Percentiles rank a stretch among this genome's conserved stretches.
Conservation (phyloP, 345 rosid genomes). For the Rhodamnia rubescens region DNA sequence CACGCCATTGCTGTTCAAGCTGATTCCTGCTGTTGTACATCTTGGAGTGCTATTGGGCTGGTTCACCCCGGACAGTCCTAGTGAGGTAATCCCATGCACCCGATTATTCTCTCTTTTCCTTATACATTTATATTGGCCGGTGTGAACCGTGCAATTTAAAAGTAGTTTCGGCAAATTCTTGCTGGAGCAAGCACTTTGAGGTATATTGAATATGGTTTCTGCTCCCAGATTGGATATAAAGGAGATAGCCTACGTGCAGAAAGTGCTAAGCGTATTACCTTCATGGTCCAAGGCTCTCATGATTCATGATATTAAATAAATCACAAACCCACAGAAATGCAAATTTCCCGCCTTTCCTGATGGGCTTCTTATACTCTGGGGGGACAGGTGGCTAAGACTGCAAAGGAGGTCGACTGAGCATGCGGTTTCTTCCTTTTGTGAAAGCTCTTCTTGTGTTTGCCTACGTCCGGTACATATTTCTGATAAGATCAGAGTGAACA, state of each 20-base stretch:
- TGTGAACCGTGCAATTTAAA: not conserved
- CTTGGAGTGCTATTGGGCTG: constrained; percentile 86
- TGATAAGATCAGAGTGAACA: not conserved
- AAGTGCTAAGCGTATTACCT: constrained; percentile 73
- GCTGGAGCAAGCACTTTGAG: constrained; percentile 2
- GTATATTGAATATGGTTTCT: constrained; percentile 18
- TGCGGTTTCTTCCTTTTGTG: constrained; percentile 4
- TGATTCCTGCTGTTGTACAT: constrained; percentile 86
- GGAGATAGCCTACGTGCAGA: constrained; percentile 81
- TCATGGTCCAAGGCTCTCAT: constrained; percentile 82
- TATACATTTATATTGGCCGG: not conserved
- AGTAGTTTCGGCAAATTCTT: not conserved
- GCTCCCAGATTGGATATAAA: constrained; percentile 71
- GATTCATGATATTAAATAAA: constrained; percentile 69
- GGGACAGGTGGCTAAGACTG: constrained; percentile 49
- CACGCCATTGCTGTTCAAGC: constrained; percentile 91
- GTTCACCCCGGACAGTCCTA: constrained; percentile 66
- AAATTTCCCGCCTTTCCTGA: constrained; percentile 44
- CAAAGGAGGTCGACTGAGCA: constrained; percentile 37
- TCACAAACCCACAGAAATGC: constrained; percentile 16
- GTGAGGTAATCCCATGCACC: constrained; percentile 41
- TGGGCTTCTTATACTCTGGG: constrained; percentile 57
- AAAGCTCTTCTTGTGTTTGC: constrained; percentile 16
- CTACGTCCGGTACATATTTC: constrained; percentile 3
- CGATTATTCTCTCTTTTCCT: not conserved